These are phyloP conservation scores for Phallus indusiatus DNA, from an alignment of 768 basidiomycete genomes.

Conservation along the genomic window DNA sequence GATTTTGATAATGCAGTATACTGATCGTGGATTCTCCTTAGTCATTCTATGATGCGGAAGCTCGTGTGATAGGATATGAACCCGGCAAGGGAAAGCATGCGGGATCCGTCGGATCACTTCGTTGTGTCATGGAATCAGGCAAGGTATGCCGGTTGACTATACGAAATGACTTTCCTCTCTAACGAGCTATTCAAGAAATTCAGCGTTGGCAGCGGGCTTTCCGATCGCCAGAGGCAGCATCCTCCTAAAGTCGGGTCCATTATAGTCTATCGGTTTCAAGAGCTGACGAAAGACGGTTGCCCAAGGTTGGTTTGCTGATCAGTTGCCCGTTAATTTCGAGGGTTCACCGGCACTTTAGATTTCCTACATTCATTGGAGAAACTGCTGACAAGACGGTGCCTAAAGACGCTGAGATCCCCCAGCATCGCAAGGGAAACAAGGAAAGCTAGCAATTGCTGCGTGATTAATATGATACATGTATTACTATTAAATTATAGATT, in stretches of 20 bases:
- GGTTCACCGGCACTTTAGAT: conserved; percentile 23
- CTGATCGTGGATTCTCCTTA: conserved; percentile 8
- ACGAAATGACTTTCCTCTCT: background rate
- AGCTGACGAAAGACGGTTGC: conserved; percentile 45
- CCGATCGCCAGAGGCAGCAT: conserved; percentile 41
- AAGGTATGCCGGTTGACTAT: conserved; percentile 30
- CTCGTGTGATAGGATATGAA: conserved; percentile 47
- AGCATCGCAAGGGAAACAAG: conserved; percentile 5
- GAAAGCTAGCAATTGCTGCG: no score
- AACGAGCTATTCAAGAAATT: conserved; percentile 30
- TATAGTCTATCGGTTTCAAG: conserved; percentile 51
- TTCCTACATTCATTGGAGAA: conserved; percentile 45
- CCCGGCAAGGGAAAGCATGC: conserved; percentile 53
- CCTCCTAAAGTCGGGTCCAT: conserved; percentile 50
- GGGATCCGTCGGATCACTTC: conserved; percentile 49
- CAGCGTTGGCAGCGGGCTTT: conserved; percentile 46
- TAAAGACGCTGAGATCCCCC: conserved; percentile 47
- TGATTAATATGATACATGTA: no score
- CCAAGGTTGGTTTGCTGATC: conserved; percentile 32
- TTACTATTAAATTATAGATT: no score
- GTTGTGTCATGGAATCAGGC: conserved; percentile 54
- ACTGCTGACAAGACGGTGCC: conserved; percentile 43
- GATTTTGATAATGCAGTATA: background rate
- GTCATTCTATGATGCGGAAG: conserved; percentile 56
- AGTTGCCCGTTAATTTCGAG: background rate